Percentiles rank a stretch among this genome's conserved stretches.
Evolutionary conservation across 768 basidiomycete genomes (phyloP).

Genomic region (Kwoniella mangroviensis): DNA sequence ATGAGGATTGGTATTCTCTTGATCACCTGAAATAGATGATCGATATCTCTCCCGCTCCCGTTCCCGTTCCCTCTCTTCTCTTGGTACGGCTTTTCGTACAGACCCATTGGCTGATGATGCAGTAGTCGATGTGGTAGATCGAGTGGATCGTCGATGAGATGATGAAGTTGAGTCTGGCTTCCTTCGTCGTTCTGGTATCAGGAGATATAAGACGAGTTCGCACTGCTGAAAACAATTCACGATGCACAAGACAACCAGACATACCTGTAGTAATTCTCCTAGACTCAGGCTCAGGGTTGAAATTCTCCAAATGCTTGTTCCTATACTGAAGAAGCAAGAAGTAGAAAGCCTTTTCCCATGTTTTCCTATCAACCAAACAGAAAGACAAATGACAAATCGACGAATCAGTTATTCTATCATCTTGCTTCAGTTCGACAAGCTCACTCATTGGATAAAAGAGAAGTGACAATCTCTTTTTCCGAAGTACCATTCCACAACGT

Average conservation of each 20-base stretch:
- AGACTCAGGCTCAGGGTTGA: conserved; percentile 56
- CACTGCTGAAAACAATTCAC: too few relatives aligned
- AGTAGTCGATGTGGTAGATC: conserved; percentile 12
- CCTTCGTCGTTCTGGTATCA: conserved; percentile 13
- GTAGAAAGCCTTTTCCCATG: conserved; percentile 84
- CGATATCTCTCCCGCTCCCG: not conserved
- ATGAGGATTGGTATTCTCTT: conserved; percentile 17
- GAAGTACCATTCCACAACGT: conserved; percentile 74
- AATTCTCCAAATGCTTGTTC: conserved; percentile 67
- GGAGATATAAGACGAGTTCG: too few relatives aligned
- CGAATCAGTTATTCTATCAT: not conserved
- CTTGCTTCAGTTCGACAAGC: conserved; percentile 9
- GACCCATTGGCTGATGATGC: not conserved
- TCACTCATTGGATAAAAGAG: conserved; percentile 44
- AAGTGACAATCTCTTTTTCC: conserved; percentile 51
- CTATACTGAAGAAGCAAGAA: conserved; percentile 78
- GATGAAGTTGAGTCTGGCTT: conserved; percentile 5
- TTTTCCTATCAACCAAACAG: conserved; percentile 33
- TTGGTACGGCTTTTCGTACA: conserved; percentile 22
- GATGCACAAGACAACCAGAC: too few relatives aligned
- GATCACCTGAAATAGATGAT: not conserved
- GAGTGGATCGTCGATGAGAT: conserved; percentile 4
- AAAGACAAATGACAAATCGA: too few relatives aligned
- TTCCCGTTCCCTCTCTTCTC: conserved; percentile 21
- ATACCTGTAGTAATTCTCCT: conserved; percentile 16